A percentile compares a stretch with the other conserved stretches of the same genome.
Conservation (phyloP, 768 basidiomycete species). For the Russula lepida region DNA sequence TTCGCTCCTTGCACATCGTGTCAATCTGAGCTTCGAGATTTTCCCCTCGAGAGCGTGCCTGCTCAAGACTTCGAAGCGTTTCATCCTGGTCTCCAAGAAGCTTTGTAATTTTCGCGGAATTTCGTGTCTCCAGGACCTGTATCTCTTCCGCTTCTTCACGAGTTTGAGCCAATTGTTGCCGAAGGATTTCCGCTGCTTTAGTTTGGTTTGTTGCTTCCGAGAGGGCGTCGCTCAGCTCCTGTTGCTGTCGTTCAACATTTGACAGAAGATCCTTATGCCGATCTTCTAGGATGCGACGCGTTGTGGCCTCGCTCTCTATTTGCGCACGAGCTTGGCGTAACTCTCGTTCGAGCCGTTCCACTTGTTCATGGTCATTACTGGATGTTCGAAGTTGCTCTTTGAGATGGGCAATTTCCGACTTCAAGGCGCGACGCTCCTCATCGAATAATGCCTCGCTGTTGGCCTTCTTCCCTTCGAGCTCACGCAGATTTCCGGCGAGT, state of each 20-base stretch:
- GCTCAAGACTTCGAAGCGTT: constrained; percentile 62
- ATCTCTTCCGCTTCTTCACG: constrained; percentile 58
- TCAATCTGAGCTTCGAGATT: constrained; percentile 70
- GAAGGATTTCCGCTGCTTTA: constrained; percentile 45
- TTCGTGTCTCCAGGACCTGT: constrained; percentile 55
- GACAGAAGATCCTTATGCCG: constrained; percentile 48
- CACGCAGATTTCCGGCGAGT: constrained; percentile 57
- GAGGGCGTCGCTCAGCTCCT: constrained; percentile 48
- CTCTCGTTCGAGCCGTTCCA: constrained; percentile 54
- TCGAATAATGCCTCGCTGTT: constrained; percentile 51
- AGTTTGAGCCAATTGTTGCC: constrained; percentile 55
- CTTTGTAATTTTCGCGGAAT: constrained; percentile 51
- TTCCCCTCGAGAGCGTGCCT: constrained; percentile 64
- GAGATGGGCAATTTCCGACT: constrained; percentile 50
- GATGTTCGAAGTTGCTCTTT: constrained; percentile 36
- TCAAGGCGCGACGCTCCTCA: constrained; percentile 47
- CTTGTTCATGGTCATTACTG: constrained; percentile 43
- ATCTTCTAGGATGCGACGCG: constrained; percentile 55
- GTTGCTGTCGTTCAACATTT: constrained; percentile 49
- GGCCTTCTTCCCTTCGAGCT: constrained; percentile 45
- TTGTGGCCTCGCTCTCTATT: constrained; percentile 52
- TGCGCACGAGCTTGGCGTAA: constrained; percentile 54
- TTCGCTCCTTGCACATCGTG: constrained; percentile 61
- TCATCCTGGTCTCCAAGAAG: constrained; percentile 72
- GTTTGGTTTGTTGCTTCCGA: constrained; percentile 64